phyloP scores from a whole-genome alignment of 2,329 filamentous ascomycete species.

The Sclerotiophoma versabilis region DNA sequence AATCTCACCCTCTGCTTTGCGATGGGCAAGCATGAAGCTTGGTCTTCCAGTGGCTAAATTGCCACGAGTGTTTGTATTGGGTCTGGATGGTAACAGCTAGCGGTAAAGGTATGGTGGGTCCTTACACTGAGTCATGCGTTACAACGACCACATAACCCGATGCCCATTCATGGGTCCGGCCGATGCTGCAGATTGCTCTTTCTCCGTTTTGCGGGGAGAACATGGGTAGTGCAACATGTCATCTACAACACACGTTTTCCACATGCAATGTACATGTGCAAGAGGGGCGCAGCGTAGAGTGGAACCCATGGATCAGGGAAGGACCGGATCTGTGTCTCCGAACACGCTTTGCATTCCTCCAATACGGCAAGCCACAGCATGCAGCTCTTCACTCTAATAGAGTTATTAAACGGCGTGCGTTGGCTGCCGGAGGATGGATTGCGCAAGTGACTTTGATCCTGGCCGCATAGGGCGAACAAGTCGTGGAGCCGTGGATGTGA shows the following conservation, averaged over 20 bases:
- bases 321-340: background rate
- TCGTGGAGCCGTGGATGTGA: slow-evolving; percentile 7
- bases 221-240: slow-evolving; percentile 3
- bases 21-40: slow-evolving; percentile 17
- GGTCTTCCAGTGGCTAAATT: slow-evolving; percentile 20
- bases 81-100: background rate
- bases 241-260: slow-evolving; percentile 5
- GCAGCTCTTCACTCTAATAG: background rate
- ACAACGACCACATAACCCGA: slow-evolving; percentile 11
- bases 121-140: slow-evolving; percentile 14
- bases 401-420: slow-evolving; percentile 13
- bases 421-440: slow-evolving; percentile 17
- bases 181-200: slow-evolving; percentile 9
- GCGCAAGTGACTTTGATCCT: slow-evolving; percentile 16
- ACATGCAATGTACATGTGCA: slow-evolving; percentile 10
- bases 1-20: slow-evolving; percentile 6
- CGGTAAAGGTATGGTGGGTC: slow-evolving; percentile 3
- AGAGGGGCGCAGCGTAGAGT: background rate
- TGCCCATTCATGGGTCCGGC: slow-evolving; percentile 12
- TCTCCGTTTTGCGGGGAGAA: slow-evolving; percentile 15
- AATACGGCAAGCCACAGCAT: background rate
- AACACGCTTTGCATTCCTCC: background rate
- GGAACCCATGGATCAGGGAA: slow-evolving; percentile 8
- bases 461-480: slow-evolving; percentile 12
- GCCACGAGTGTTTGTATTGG: slow-evolving; percentile 7